Percentiles rank a stretch among this genome's conserved stretches.
These are phyloP conservation scores for Aspergillus arachidicola DNA, from an alignment of 2,329 filamentous ascomycete species.

Conservation along the genomic window DNA sequence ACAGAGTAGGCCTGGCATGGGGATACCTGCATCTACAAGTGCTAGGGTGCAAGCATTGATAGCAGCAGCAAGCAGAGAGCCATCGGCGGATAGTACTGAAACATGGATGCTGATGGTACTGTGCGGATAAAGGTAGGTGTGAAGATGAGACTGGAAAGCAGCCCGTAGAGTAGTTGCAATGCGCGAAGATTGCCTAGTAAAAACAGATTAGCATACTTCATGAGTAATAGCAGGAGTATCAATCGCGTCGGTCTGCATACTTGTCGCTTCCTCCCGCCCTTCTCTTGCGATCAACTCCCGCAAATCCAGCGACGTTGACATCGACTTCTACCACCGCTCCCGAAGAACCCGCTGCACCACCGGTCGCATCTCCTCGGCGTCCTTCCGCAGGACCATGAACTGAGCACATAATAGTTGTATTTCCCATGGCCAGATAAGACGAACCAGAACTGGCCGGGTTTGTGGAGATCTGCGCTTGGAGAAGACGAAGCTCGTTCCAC, in stretches of 20 bases:
- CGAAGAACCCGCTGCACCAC: slow-evolving; percentile 47
- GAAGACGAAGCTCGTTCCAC: slow-evolving; percentile 93
- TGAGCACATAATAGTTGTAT: slow-evolving; percentile 94
- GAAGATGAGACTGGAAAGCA: slow-evolving; percentile 75
- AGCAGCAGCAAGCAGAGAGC: slow-evolving; percentile 83
- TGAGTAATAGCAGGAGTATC: neutral
- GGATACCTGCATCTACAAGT: slow-evolving; percentile 90
- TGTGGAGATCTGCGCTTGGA: slow-evolving; percentile 86
- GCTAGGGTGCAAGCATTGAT: slow-evolving; percentile 91
- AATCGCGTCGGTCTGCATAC: slow-evolving; percentile 52
- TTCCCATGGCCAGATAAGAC: slow-evolving; percentile 93
- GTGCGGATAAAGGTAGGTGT: slow-evolving; percentile 87
- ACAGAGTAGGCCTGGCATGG: slow-evolving; percentile 88
- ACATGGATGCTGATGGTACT: slow-evolving; percentile 80
- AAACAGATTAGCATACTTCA: neutral
- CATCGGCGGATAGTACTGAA: slow-evolving; percentile 87
- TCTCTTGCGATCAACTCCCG: slow-evolving; percentile 80
- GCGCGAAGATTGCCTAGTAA: slow-evolving; percentile 66
- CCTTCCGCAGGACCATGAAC: slow-evolving; percentile 82
- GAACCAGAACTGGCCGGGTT: slow-evolving; percentile 92
- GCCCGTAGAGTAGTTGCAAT: slow-evolving; percentile 69
- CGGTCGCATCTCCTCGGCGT: slow-evolving; percentile 51
- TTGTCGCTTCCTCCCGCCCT: slow-evolving; percentile 72
- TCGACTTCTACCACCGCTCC: slow-evolving; percentile 76
- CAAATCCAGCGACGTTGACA: slow-evolving; percentile 85